phyloP scores from a whole-genome alignment of 2,329 filamentous ascomycete species.

The Cadophora luteo-olivacea region DNA sequence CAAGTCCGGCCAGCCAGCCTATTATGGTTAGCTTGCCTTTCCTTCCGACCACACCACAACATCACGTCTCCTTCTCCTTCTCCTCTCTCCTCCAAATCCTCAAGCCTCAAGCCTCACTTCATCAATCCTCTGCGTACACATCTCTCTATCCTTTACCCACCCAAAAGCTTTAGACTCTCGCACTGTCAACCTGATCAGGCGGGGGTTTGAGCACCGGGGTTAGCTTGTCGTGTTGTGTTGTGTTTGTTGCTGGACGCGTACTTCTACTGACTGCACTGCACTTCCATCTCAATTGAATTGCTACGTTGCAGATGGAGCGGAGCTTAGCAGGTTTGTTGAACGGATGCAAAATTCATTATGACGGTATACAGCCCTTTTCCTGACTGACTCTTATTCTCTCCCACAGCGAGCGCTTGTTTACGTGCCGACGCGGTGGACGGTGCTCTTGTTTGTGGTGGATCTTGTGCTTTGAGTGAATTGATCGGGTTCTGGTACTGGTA shows the following conservation, averaged over 20 bases:
- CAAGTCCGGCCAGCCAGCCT: background rate
- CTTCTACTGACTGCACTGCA: too few relatives aligned
- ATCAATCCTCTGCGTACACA: background rate
- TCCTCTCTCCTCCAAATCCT: background rate
- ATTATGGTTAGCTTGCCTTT: background rate
- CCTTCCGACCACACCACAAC: background rate
- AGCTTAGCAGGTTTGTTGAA: background rate
- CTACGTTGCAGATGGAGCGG: background rate
- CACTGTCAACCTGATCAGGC: too few relatives aligned
- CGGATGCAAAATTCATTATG: background rate
- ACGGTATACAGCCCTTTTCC: background rate
- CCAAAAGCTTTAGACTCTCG: too few relatives aligned
- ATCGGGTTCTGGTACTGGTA: too few relatives aligned
- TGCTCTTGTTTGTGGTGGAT: too few relatives aligned
- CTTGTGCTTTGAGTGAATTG: too few relatives aligned
- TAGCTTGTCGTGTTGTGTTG: background rate
- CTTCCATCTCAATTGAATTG: background rate
- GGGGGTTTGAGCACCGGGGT: too few relatives aligned
- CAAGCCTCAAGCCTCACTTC: background rate
- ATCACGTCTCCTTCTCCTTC: background rate
- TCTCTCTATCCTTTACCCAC: too few relatives aligned
- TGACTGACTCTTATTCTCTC: too few relatives aligned
- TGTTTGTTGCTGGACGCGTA: background rate
- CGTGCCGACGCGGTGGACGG: too few relatives aligned
- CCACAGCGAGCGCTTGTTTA: too few relatives aligned